Percentiles rank a stretch among this genome's conserved stretches.
These are phyloP conservation scores for Nicotiana tabacum DNA, from an alignment of 257 asterid genomes.

Conservation along the genomic window DNA sequence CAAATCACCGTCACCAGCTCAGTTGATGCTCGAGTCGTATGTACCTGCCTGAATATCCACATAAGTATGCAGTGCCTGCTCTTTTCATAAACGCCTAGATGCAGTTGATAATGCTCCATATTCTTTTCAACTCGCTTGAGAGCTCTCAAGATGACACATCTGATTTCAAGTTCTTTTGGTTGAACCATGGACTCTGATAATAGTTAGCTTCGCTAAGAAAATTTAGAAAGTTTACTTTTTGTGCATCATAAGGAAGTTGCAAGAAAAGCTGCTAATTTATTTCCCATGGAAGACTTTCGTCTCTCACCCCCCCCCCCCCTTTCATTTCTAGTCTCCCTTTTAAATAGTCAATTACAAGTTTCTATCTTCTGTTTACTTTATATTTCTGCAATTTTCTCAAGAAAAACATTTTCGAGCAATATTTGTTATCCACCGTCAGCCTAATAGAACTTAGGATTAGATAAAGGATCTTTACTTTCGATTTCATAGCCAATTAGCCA, in stretches of 20 bases:
- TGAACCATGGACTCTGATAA: background rate
- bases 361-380: background rate
- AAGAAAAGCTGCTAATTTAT: background rate
- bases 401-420: too few species aligned
- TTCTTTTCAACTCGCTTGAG: background rate
- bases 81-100: background rate
- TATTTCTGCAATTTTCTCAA: background rate
- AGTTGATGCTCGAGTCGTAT: slow-evolving; percentile 89
- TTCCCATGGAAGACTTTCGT: background rate
- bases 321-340: background rate
- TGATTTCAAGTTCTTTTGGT: slow-evolving; percentile 3
- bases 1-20: slow-evolving; percentile 64
- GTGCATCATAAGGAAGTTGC: background rate
- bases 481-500: too few species aligned
- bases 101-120: background rate
- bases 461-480: too few species aligned
- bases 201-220: background rate
- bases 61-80: background rate
- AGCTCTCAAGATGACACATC: background rate
- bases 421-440: too few species aligned
- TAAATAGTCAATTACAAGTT: background rate
- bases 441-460: too few species aligned
- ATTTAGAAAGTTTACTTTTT: background rate
- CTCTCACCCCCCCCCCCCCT: too few species aligned
- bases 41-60: slow-evolving; percentile 58